Evolutionary conservation across 192 early-diverging fungal genomes (phyloP).

Genomic region (Backusella luteola): DNA sequence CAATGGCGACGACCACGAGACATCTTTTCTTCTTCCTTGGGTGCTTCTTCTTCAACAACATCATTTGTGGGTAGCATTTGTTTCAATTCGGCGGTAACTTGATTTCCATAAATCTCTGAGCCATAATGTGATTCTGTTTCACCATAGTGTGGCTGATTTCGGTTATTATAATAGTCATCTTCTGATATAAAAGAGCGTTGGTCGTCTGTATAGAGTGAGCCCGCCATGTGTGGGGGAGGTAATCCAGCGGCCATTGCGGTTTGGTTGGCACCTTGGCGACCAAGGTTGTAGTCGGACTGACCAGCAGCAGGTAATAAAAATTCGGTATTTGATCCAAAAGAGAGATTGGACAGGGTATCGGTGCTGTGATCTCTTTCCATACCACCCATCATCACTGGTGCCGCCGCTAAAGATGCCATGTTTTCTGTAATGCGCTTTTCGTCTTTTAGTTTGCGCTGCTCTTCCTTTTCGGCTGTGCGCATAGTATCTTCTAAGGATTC

Average conservation of each 20-base stretch:
- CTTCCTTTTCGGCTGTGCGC: conserved; percentile 64
- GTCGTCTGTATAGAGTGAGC: conserved; percentile 38
- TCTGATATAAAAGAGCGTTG: conserved; percentile 39
- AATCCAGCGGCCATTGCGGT: conserved; percentile 15
- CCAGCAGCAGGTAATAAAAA: conserved; percentile 2
- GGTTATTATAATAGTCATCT: conserved; percentile 30
- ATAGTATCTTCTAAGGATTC: conserved; percentile 80
- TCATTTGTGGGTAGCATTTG: conserved; percentile 17
- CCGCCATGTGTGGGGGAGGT: conserved; percentile 4
- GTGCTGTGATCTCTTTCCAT: conserved; percentile 26
- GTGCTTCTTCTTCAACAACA: conserved; percentile 27
- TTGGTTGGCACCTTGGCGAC: conserved; percentile 11
- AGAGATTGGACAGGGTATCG: conserved; percentile 27
- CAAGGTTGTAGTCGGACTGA: not conserved
- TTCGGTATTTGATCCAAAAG: conserved; percentile 30
- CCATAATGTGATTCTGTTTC: conserved; percentile 34
- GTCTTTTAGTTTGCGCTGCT: conserved; percentile 39
- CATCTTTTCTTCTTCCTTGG: conserved; percentile 48
- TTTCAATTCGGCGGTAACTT: conserved; percentile 11
- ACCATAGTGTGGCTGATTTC: conserved; percentile 9
- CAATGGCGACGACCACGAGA: conserved; percentile 72
- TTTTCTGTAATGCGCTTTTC: conserved; percentile 40
- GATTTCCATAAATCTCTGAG: conserved; percentile 22
- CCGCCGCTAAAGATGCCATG: not conserved
- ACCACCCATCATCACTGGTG: not conserved